Evolutionary conservation across 2,329 filamentous ascomycete genomes (phyloP).

Genomic region (Fusarium mexicanum): DNA sequence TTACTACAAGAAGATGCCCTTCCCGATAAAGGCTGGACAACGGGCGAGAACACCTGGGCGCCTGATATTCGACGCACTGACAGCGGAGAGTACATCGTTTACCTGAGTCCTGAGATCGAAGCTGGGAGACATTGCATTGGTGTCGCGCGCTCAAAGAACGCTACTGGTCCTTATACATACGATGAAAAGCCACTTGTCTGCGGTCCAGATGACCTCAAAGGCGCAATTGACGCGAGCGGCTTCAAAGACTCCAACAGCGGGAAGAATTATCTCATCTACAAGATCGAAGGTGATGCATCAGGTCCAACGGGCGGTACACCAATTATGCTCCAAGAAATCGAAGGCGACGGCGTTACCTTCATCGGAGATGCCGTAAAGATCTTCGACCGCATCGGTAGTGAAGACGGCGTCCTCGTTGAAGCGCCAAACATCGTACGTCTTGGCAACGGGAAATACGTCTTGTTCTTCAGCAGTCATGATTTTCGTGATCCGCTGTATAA

Average conservation of each 20-base stretch:
- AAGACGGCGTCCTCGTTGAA: slow-evolving; percentile 1
- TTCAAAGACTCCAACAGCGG: slow-evolving; percentile 8
- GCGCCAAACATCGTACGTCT: slow-evolving; percentile 8
- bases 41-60: slow-evolving; percentile 1
- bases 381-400: slow-evolving; percentile 1
- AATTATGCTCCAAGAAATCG: slow-evolving; percentile 7
- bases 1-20: background rate
- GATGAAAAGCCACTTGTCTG: slow-evolving; percentile 8
- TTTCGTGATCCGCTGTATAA: slow-evolving; percentile 7
- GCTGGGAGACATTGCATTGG: background rate
- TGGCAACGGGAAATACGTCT: background rate
- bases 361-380: background rate
- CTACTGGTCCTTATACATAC: background rate
- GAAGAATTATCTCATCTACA: slow-evolving; percentile 8
- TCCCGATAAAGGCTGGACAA: slow-evolving; percentile 16
- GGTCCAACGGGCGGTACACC: slow-evolving; percentile 12
- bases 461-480: slow-evolving; percentile 18
- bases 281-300: slow-evolving; percentile 4
- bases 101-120: background rate
- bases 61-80: slow-evolving; percentile 9
- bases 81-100: slow-evolving; percentile 2
- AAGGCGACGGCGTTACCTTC: slow-evolving; percentile 1
- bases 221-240: slow-evolving; percentile 8
- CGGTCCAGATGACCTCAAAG: background rate
- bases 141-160: slow-evolving; percentile 1